Percentiles rank a stretch among this genome's conserved stretches.
phyloP scores from a whole-genome alignment of 140 eudicot species.

The Anethum foeniculum region DNA sequence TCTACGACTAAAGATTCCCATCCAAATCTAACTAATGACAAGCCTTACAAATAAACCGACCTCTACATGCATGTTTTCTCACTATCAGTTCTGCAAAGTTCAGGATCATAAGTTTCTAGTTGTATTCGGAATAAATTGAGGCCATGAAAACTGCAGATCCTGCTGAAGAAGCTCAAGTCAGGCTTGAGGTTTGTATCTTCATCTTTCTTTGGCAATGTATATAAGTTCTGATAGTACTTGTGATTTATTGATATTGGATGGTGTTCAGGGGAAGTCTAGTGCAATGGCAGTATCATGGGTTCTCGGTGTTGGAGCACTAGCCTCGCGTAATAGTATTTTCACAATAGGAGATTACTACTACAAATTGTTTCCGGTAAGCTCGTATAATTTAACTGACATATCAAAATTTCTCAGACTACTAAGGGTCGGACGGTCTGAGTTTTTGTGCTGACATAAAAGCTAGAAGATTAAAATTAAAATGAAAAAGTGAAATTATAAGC shows the following conservation, averaged over 20 bases:
- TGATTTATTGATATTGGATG: background rate
- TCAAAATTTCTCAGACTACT: no score
- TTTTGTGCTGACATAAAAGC: no score
- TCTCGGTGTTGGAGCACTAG: conserved; percentile 74
- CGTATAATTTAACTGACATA: background rate
- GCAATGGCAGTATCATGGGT: conserved; percentile 50
- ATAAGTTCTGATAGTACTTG: background rate
- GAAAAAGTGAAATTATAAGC: background rate
- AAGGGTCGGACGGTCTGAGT: no score
- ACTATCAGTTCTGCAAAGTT: background rate
- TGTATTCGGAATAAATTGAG: background rate
- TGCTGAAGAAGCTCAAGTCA: conserved; percentile 21
- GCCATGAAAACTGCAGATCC: conserved; percentile 19
- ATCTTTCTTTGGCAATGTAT: background rate
- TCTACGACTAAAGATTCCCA: background rate
- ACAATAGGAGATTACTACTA: conserved; percentile 68
- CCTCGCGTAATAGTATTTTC: conserved; percentile 62
- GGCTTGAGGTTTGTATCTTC: conserved; percentile 35
- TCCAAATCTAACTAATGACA: background rate
- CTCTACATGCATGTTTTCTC: background rate
- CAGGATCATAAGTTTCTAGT: background rate
- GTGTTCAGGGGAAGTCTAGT: conserved; percentile 41
- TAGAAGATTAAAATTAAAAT: no score
- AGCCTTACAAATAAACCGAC: background rate
- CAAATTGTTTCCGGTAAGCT: conserved; percentile 50